phyloP scores from a whole-genome alignment of 2,329 filamentous ascomycete species.

The Hymenoscyphus salicellus region DNA sequence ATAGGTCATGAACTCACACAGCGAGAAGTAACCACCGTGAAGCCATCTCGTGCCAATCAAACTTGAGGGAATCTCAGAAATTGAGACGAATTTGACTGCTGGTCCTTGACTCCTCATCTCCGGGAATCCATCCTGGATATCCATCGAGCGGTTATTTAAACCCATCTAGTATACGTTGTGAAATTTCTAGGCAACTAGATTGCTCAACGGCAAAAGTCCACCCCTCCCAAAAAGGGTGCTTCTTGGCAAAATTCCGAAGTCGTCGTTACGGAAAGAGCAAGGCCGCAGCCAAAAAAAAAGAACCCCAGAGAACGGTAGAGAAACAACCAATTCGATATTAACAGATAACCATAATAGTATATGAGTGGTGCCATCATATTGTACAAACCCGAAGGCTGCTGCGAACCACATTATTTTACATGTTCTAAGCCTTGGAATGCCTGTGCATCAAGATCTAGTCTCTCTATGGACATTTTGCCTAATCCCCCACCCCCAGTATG shows the following conservation, averaged over 20 bases:
- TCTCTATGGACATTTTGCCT: slow-evolving; percentile 22
- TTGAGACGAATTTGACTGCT: neutral
- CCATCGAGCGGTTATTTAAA: neutral
- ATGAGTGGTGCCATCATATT: slow-evolving; percentile 1
- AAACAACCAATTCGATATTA: neutral
- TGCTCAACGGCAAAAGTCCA: neutral
- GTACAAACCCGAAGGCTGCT: neutral
- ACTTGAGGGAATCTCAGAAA: neutral
- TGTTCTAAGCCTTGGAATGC: neutral
- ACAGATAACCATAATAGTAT: neutral
- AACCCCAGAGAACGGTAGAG: neutral
- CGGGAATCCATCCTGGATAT: neutral
- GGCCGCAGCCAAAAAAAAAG: neutral
- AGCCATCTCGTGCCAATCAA: neutral
- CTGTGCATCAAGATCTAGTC: neutral
- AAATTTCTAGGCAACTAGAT: neutral
- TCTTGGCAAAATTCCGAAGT: neutral
- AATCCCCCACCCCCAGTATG: slow-evolving; percentile 13
- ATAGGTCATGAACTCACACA: neutral
- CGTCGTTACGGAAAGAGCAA: neutral
- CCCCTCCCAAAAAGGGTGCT: neutral
- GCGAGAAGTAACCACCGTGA: neutral
- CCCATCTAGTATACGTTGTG: neutral
- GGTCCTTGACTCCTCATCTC: neutral
- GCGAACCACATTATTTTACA: neutral